A percentile compares a stretch with the other conserved stretches of the same genome.
Evolutionary conservation across 139 green algal species (phyloP).

Genomic region (Chlorella sp.): DNA sequence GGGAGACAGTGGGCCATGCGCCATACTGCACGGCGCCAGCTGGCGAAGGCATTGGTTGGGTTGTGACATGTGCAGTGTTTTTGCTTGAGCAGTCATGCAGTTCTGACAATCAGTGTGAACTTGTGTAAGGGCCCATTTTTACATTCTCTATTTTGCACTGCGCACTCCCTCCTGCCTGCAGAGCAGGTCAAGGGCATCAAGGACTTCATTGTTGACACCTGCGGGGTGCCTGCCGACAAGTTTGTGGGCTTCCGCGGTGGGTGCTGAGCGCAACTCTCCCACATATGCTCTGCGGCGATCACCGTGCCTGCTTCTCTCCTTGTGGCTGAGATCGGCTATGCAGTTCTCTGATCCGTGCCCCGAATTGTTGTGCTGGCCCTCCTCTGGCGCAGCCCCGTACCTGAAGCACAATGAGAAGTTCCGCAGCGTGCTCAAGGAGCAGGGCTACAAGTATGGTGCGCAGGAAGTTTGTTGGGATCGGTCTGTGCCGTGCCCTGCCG

Average conservation of each 20-base stretch:
- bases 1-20: neutral
- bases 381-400: constrained; percentile 2
- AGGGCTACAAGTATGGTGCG: too few relatives aligned
- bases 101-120: too few relatives aligned
- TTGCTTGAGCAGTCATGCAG: too few relatives aligned
- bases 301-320: neutral
- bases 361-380: neutral
- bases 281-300: neutral
- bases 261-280: neutral
- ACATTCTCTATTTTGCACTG: too few relatives aligned
- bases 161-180: neutral
- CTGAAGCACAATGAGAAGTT: constrained; percentile 23
- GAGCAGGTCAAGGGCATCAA: constrained; percentile 27
- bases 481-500: too few relatives aligned
- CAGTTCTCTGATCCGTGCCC: neutral
- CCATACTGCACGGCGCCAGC: neutral
- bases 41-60: too few relatives aligned
- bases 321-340: too few relatives aligned
- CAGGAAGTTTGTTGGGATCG: too few relatives aligned
- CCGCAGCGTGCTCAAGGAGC: neutral
- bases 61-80: too few relatives aligned
- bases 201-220: neutral
- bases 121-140: too few relatives aligned
- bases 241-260: constrained; percentile 29
- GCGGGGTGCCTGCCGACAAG: constrained; percentile 22